Base-by-base conservation (phyloP, 495 filamentous ascomycete genomes). In the Hyaloscypha finlandica region DNA sequence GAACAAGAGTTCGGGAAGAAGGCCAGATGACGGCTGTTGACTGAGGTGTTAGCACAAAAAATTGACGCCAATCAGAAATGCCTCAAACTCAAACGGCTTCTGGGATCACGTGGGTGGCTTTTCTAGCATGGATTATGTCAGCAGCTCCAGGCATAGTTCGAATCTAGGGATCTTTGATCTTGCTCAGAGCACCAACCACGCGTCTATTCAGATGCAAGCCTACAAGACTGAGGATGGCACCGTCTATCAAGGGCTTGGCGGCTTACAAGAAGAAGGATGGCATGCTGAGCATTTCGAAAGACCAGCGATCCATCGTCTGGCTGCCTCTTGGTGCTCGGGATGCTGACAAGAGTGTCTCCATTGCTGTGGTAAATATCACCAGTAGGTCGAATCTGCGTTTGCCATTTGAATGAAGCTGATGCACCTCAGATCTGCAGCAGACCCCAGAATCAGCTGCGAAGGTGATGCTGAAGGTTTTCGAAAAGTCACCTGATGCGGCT, bases 261-360 rank as follows among this genome's bases (percentile, higher is more conserved):
- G 83, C 87, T 61, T 97, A 94, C 84, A 98, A 97, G 81, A 99
- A 99, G 83, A 93, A 94, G 80, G 93, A 97, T 82, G 95, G 95
- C 75, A 86, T 84, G 71, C 82, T 99, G 74, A 84, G 84, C 56
- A 80, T 97, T 59, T 83, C 90, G 32, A 80, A 82, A 39, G 90
- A 94, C 79, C 81, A 84, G 65, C 83, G 83, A 68, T 86, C 85
- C 42, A 83, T 99, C 54, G 88, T 86, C 74, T 99, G 94, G 94
- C 91, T 86, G 6, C 90, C 93, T 1, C 80, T 84, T 20, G 81
- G 81, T 37, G 77, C 81, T 3, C 78, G 83, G 19, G 81, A 77
- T 33, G 81, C 82, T 4, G 78, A 84, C 62, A 81, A 88, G 20
- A 70, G 84, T 22, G 76, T 97, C 42, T 89, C 85, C 4, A 85